Base-by-base conservation (phyloP, 768 basidiomycete species). In the Zangia roseola region DNA sequence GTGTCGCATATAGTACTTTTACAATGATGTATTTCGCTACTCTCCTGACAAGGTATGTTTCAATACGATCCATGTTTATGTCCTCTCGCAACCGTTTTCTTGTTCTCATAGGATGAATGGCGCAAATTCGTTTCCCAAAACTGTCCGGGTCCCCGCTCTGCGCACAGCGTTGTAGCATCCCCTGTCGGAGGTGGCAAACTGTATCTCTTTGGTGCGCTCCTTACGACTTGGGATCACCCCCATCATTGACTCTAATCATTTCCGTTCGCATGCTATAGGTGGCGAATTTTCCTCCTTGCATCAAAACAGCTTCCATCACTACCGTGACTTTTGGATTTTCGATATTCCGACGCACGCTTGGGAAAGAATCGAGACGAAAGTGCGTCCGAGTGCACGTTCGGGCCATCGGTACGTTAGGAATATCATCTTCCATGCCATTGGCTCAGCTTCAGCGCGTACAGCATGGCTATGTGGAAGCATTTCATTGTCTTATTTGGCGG, bases 381-480 rank as follows among this genome's bases (percentile, higher is more conserved):
- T 85, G 14, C 75, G 82, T 21, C 93, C 92, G 0, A 84, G 79
- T 33, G 88, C 91, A 6, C 74, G 92, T 35, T 90, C 86, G 3
- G 94, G 93, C 2, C 90, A 92, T 68, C 75, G 92, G 82, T 88
- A 43, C 0, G 54, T 9, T 30, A 1, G 9, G 1, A 2, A 39
- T 21, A 5, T 3, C 26, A 13, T 40, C 9, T 16, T 3, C 6
- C 7, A 28, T 14, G 10, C 13, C 1, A 7, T 19, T 40, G 20
- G n/a, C 46, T 47, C 6, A 49, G 1, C 16, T 30, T 38, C 20
- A 36, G 16, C 35, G 8, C 16, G 13, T n/a, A 23, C 40, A 89
- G 89, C 30, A 92, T 94, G 90, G 86, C 86, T 0, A 71, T 88
- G 37, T 95, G 89, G 89, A 95, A 94, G 62, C 87, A 94, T 44